phyloP scores from a whole-genome alignment of 2,329 filamentous ascomycete genomes.

The Cadophora gregata region DNA sequence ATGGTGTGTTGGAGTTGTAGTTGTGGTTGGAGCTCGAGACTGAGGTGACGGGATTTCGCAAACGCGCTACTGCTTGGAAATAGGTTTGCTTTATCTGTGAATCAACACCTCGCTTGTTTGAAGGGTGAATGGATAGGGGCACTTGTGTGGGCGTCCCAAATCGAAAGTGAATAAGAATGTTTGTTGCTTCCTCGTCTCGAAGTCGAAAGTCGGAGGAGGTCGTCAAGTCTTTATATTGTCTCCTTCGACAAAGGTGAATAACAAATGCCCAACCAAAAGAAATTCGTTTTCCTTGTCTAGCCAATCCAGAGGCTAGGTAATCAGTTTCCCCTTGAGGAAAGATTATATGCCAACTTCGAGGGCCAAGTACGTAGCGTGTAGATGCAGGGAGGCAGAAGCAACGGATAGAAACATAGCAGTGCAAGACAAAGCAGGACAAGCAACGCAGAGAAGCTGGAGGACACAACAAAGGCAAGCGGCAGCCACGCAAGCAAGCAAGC shows the following conservation, averaged over 20 bases:
- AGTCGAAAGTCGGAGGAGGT: background rate
- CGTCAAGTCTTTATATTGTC: background rate
- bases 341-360: background rate
- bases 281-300: background rate
- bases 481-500: conserved; percentile 13
- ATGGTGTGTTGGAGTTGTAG: background rate
- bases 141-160: background rate
- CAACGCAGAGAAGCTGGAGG: background rate
- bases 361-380: conserved; percentile 6
- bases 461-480: conserved; percentile 1
- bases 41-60: background rate
- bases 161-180: conserved; percentile 5
- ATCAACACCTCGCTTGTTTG: background rate
- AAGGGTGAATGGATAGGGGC: background rate
- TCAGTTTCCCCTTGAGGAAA: background rate
- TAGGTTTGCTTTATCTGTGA: background rate
- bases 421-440: background rate
- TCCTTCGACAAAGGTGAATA: background rate
- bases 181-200: background rate
- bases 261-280: background rate
- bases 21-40: background rate
- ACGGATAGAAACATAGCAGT: conserved; percentile 10
- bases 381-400: background rate
- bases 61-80: background rate
- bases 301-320: background rate